Base-by-base conservation (phyloP, 2,329 filamentous ascomycete genomes). In the Daldinia sp. region DNA sequence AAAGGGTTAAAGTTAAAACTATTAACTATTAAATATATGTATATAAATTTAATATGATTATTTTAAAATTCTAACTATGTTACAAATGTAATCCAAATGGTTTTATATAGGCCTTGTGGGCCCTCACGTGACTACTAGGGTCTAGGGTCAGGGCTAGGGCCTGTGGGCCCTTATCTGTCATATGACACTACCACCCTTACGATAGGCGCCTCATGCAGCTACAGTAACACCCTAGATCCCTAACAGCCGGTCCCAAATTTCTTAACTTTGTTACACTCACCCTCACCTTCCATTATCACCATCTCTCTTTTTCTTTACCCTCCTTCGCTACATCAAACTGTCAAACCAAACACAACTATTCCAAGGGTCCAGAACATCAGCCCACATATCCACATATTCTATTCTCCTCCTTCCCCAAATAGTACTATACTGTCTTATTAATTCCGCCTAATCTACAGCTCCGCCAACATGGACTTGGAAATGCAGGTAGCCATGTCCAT, bases 401-500 rank as follows among this genome's bases (percentile, higher is more conserved):
- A 15, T 48, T 27, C 30, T 50, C 41, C 61, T 64, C 53, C 47
- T 61, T 61, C 53, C 53, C 56, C 29, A 41, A 63, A 55, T 2
- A 61, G 54, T 47, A 61, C 48, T 34, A 30, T 61, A 15, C 11
- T n/a, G 17, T 50, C 41, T 47, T 58, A 50, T 48, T 47, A 57
- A 43, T 52, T 39, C 30, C 50, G 47, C 30, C 19, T 56, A n/a
- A 32, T 56, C 52, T 47, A 67, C 41, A 60, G 41, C 35, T 61
- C 63, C 47, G 32, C 41, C 50, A 27, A 45, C 58, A 55, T 53
- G 53, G 60, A 19, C 48, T 29, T 48, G 19, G 29, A 23, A 41
- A 54, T 64, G 57, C 56, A 60, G 50, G 54, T 41, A 55, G 43
- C 53, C 53, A 60, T 58, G 63, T 34, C 52, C 52, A 64, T 48